A percentile compares a stretch with the other conserved stretches of the same genome.
phyloP scores from a whole-genome alignment of 495 filamentous ascomycete species.

The Podospora tetraspora region DNA sequence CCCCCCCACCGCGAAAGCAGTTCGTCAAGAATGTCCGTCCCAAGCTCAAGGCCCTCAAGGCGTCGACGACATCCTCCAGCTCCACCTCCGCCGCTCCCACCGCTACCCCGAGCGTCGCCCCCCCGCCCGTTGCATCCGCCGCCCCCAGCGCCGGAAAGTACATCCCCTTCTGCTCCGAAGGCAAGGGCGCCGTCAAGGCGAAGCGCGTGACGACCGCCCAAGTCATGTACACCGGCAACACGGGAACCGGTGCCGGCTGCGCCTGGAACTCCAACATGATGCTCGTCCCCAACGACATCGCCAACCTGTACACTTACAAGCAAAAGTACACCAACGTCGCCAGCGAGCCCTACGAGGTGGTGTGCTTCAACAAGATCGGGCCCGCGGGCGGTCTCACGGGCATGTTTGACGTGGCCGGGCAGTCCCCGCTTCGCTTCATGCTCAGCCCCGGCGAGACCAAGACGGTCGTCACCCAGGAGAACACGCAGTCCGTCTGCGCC shows the following conservation, averaged over 20 bases:
- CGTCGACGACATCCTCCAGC: neutral
- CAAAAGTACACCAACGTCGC: constrained; percentile 34
- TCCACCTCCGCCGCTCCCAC: constrained; percentile 2
- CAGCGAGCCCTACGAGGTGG: constrained; percentile 22
- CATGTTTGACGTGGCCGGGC: constrained; percentile 25
- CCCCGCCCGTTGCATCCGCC: constrained; percentile 4
- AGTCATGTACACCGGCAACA: constrained; percentile 34
- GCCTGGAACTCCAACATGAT: constrained; percentile 36
- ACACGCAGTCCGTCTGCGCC: constrained; percentile 35
- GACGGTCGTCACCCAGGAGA: constrained; percentile 28
- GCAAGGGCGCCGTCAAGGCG: constrained; percentile 12
- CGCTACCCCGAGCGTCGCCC: neutral
- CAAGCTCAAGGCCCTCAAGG: constrained; percentile 5
- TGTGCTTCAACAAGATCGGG: constrained; percentile 39
- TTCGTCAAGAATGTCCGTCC: constrained; percentile 27
- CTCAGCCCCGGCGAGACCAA: constrained; percentile 32
- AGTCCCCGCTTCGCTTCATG: constrained; percentile 28
- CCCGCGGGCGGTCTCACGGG: constrained; percentile 26
- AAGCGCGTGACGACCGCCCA: constrained; percentile 36
- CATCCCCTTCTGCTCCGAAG: constrained; percentile 27
- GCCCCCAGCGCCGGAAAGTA: constrained; percentile 2
- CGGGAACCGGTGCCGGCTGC: constrained; percentile 27
- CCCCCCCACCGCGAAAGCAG: neutral
- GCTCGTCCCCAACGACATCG: constrained; percentile 32
- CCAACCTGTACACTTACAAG: constrained; percentile 31